Evolutionary conservation across 352 stramenopile genomes (phyloP), one percentile per base, ranked within the genome.

Genomic region (Halophytophthora batemanensis): DNA sequence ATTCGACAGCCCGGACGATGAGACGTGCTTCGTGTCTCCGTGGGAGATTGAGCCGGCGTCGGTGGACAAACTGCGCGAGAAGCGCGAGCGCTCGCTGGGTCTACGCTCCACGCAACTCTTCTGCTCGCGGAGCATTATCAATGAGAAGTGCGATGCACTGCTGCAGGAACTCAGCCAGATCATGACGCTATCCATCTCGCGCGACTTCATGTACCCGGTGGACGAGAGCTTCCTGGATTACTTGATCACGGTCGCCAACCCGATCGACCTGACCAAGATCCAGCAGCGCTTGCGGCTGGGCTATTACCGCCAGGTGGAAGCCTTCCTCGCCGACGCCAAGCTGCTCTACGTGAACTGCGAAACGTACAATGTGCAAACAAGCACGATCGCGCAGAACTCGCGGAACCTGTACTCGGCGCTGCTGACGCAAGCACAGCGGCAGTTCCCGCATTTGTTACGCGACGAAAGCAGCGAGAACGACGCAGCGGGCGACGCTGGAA

Each of bases 291-390:
- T 96, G 13, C 61, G 65, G 12, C 56, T 64, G 6, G 66, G 66
- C 0, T 96, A 93, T 53, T 96, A 95, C 43, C 82, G 86, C 7
- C 86, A 96, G 53, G 63, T 94, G 7, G 82, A 93, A 39, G 84
- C 82, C 2, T 85, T 95, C 38, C 59, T 93, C 29, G 67, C 80
- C 8, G 86, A 96, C 50, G 63, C 88, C 1, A 74, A 87, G 44
- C 55, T 95, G 18, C 55, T 96, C 35, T 74, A 64, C 14, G 42
- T 66, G 10, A 94, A 96, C 49, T 96, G 86, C 42, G 77, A 93
- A 53, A 84, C 71, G 19, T 96, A 93, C 64, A 96, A 96, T 35
- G 78, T 95, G 44, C 55, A 70, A 17, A 82, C 78, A 13, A 93
- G 84, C 37, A 52, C 65, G 5, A 96, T 96, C 47, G 78, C 82